These are phyloP conservation scores for Leishmania martiniquensis DNA, from an alignment of 208 protist genomes.

Conservation along the genomic window DNA sequence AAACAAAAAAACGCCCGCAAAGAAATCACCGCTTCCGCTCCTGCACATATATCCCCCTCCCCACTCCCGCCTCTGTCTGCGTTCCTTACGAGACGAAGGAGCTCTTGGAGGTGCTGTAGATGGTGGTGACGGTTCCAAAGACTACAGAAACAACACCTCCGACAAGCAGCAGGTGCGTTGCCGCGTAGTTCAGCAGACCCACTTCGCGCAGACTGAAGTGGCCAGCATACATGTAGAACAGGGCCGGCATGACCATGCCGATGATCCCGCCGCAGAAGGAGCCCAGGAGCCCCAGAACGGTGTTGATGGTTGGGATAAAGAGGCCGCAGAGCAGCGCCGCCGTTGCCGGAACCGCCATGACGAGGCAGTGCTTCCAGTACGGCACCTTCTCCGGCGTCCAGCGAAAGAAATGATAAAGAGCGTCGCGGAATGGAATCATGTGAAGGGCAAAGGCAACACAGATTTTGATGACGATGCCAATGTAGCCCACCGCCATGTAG, in stretches of 20 bases:
- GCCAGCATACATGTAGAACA: constrained; percentile 73
- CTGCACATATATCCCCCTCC: not conserved
- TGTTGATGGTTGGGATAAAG: constrained; percentile 47
- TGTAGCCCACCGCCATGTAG: constrained; percentile 61
- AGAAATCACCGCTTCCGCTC: not conserved
- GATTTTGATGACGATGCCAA: constrained; percentile 67
- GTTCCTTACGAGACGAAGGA: constrained; percentile 35
- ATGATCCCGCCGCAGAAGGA: constrained; percentile 61
- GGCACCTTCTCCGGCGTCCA: constrained; percentile 28
- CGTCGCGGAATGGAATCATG: constrained; percentile 58
- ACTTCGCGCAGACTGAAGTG: constrained; percentile 36
- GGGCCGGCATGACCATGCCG: constrained; percentile 57
- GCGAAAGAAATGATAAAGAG: constrained; percentile 50
- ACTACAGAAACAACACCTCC: constrained; percentile 43
- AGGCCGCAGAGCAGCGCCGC: constrained; percentile 34
- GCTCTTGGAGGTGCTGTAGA: constrained; percentile 41
- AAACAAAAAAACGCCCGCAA: not conserved
- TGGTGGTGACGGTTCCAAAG: constrained; percentile 43
- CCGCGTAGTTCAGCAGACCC: constrained; percentile 42
- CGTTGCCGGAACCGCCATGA: constrained; percentile 28
- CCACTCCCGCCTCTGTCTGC: too few species aligned
- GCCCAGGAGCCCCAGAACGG: constrained; percentile 52
- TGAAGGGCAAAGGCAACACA: constrained; percentile 60
- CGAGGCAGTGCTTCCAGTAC: constrained; percentile 37
- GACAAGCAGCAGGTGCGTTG: constrained; percentile 55